These are phyloP conservation scores for Emmonsia crescens DNA, from an alignment of 2,329 filamentous ascomycete species.

Conservation along the genomic window DNA sequence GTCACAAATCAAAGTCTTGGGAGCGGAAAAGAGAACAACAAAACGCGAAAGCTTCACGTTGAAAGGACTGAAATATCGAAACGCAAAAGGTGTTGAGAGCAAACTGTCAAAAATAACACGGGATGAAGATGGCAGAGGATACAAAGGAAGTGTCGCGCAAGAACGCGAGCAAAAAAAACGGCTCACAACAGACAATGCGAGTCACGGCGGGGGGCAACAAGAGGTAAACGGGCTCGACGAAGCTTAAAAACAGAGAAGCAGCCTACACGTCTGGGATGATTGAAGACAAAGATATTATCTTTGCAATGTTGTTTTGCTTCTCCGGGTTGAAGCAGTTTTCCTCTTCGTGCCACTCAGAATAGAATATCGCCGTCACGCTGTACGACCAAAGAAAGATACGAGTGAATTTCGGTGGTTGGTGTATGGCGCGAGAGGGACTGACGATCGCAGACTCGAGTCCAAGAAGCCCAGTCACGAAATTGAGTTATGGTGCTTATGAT, in stretches of 20 bases:
- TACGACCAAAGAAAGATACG: not conserved
- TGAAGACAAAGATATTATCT: not conserved
- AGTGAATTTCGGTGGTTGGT: not conserved
- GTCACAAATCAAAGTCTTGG: slow-evolving; percentile 19
- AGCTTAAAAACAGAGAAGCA: not conserved
- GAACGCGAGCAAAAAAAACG: not conserved
- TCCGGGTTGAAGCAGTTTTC: not conserved
- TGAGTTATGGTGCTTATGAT: not conserved
- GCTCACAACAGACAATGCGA: not conserved
- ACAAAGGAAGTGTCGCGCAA: not conserved
- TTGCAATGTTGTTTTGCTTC: not conserved
- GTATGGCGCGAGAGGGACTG: not conserved
- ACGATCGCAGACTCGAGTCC: not conserved
- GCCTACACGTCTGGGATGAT: not conserved
- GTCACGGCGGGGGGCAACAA: not conserved
- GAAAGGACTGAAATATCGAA: slow-evolving; percentile 2
- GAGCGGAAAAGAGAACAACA: slow-evolving; percentile 7
- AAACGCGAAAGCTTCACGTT: slow-evolving; percentile 9
- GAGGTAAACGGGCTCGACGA: not conserved
- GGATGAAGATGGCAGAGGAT: not conserved
- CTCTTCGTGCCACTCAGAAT: not conserved
- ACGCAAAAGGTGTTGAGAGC: not conserved
- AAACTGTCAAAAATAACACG: not conserved
- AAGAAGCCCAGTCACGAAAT: not conserved
- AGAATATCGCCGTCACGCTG: not conserved